These are phyloP conservation scores for Pseudogymnoascus sp. DNA, from an alignment of 2,329 filamentous ascomycete species.

Conservation along the genomic window DNA sequence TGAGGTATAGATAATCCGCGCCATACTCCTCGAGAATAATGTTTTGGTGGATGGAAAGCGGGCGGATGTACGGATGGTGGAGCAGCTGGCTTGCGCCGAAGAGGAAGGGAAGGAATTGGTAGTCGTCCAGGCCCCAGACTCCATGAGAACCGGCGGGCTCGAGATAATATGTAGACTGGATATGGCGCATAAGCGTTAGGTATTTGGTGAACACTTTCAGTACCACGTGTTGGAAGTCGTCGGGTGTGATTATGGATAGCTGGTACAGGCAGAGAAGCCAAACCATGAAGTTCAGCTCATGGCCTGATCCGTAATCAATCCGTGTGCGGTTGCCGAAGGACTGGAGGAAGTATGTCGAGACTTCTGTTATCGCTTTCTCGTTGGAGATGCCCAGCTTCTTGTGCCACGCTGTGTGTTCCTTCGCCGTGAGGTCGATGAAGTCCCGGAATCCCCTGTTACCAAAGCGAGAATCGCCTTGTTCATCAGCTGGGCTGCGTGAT, in stretches of 20 bases:
- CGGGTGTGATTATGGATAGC: slow-evolving; percentile 52
- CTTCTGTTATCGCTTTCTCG: slow-evolving; percentile 54
- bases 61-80: slow-evolving; percentile 73
- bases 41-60: slow-evolving; percentile 75
- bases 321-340: slow-evolving; percentile 78
- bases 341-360: slow-evolving; percentile 71
- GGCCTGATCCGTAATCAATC: slow-evolving; percentile 94
- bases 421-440: slow-evolving; percentile 63
- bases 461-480: slow-evolving; percentile 83
- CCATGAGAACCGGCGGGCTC: slow-evolving; percentile 95
- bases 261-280: slow-evolving; percentile 95
- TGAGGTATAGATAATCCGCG: slow-evolving; percentile 78
- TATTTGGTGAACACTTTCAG: slow-evolving; percentile 77
- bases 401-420: slow-evolving; percentile 53
- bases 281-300: slow-evolving; percentile 94
- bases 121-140: slow-evolving; percentile 96
- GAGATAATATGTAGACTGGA: slow-evolving; percentile 91
- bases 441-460: slow-evolving; percentile 86
- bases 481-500: slow-evolving; percentile 64
- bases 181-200: slow-evolving; percentile 72
- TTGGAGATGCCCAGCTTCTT: slow-evolving; percentile 45
- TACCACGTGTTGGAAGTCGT: slow-evolving; percentile 66
- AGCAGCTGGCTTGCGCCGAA: slow-evolving; percentile 88
- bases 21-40: slow-evolving; percentile 81
- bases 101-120: slow-evolving; percentile 92